These are phyloP conservation scores for Cryptosporidium viatorum DNA, from an alignment of 169 alveolate genomes.

Conservation along the genomic window DNA sequence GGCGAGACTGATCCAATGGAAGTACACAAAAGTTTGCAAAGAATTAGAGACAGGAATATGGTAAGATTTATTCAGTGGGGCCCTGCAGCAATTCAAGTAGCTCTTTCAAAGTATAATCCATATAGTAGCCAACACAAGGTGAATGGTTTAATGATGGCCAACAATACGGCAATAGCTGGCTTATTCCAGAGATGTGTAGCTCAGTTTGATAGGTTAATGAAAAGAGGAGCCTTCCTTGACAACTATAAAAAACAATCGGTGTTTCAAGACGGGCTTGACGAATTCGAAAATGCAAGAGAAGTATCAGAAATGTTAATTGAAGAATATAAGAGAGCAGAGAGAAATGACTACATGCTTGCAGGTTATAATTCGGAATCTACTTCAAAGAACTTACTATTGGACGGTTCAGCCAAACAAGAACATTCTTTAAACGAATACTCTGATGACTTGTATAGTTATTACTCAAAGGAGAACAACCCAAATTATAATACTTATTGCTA, in stretches of 20 bases:
- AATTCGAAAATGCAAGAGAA: slow-evolving; percentile 87
- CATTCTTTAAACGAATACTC: background rate
- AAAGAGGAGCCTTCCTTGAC: slow-evolving; percentile 97
- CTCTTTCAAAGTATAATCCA: slow-evolving; percentile 96
- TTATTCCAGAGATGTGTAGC: slow-evolving; percentile 90
- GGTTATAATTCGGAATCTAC: slow-evolving; percentile 40
- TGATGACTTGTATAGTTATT: slow-evolving; percentile 13
- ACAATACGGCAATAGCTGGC: slow-evolving; percentile 97
- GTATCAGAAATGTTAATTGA: slow-evolving; percentile 92
- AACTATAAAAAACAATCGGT: slow-evolving; percentile 89
- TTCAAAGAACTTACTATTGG: background rate
- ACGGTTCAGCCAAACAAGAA: slow-evolving; percentile 10
- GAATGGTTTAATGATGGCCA: slow-evolving; percentile 98
- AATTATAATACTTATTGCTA: slow-evolving; percentile 10
- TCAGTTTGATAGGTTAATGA: slow-evolving; percentile 92
- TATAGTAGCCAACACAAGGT: slow-evolving; percentile 95
- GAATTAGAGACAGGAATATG: slow-evolving; percentile 91
- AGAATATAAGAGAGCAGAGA: slow-evolving; percentile 97
- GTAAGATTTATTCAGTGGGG: slow-evolving; percentile 95
- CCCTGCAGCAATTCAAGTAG: slow-evolving; percentile 98
- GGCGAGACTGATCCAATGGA: slow-evolving; percentile 94
- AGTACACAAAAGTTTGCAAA: slow-evolving; percentile 93
- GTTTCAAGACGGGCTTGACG: slow-evolving; percentile 83
- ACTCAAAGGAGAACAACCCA: slow-evolving; percentile 20
- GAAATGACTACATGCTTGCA: slow-evolving; percentile 89